Percentiles rank a stretch among this genome's conserved stretches.
Conservation (phyloP, 1,284 basidiomycete species). For the Fomitiporia mediterranea region DNA sequence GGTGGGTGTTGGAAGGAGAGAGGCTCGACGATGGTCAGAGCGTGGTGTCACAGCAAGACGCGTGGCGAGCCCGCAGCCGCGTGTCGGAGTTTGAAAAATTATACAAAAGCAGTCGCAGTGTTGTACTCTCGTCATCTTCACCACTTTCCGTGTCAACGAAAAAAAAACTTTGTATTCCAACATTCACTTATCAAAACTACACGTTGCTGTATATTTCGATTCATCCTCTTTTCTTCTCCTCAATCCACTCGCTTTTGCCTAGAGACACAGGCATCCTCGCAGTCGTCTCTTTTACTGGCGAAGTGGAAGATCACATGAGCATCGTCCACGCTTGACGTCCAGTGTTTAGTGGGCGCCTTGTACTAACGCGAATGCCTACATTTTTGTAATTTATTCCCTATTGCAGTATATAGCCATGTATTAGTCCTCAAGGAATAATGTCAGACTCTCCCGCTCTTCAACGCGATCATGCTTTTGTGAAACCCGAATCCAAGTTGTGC, state of each 20-base stretch:
- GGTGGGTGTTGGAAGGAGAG: not conserved
- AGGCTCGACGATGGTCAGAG: conserved; percentile 2
- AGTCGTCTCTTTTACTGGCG: conserved; percentile 33
- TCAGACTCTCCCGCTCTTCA: not conserved
- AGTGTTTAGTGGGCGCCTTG: conserved; percentile 25
- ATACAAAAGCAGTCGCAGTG: too few relatives aligned
- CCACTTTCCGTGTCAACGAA: too few relatives aligned
- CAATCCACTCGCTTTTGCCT: conserved; percentile 31
- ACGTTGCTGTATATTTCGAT: not conserved
- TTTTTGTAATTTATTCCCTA: not conserved
- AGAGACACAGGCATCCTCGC: conserved; percentile 30
- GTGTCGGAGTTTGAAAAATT: conserved; percentile 10
- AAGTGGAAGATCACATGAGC: conserved; percentile 28
- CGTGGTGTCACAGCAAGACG: conserved; percentile 2
- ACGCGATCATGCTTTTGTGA: not conserved
- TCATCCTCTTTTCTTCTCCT: not conserved
- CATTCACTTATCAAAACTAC: too few relatives aligned
- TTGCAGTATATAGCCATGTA: not conserved
- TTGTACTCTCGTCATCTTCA: too few relatives aligned
- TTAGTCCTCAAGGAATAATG: not conserved
- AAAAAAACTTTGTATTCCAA: not conserved
- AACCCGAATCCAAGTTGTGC: not conserved
- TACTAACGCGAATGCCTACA: conserved; percentile 28
- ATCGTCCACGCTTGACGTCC: conserved; percentile 32
- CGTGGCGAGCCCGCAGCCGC: not conserved